These are phyloP conservation scores for Ilex aquifolium DNA, from an alignment of 257 asterid species.

Conservation along the genomic window DNA sequence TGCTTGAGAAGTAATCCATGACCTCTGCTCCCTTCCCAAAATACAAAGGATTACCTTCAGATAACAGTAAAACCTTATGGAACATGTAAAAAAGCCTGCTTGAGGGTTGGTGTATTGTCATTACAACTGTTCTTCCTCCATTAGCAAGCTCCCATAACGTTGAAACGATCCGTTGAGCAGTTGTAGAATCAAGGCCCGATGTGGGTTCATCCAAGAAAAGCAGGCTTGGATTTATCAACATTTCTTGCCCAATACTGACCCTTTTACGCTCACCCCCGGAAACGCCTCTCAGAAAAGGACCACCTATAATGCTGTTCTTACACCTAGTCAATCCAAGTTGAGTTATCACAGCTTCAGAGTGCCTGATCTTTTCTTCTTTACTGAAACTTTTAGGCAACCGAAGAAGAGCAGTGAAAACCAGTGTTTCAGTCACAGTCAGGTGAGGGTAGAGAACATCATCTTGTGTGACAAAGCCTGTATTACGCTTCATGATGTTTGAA, in stretches of 20 bases:
- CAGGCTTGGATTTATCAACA: conserved; percentile 74
- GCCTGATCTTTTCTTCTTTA: conserved; percentile 30
- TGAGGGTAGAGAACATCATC: conserved; percentile 74
- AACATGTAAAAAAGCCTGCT: conserved; percentile 71
- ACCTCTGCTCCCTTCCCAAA: conserved; percentile 49
- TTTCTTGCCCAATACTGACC: conserved; percentile 82
- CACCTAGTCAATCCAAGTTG: conserved; percentile 60
- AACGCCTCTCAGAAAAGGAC: conserved; percentile 41
- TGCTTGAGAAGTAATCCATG: conserved; percentile 46
- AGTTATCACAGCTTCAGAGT: conserved; percentile 45
- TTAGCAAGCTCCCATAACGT: conserved; percentile 52
- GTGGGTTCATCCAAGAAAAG: conserved; percentile 82
- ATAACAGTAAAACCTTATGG: conserved; percentile 60
- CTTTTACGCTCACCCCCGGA: conserved; percentile 84
- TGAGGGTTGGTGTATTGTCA: conserved; percentile 89
- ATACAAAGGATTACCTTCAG: conserved; percentile 66
- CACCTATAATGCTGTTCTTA: conserved; percentile 49
- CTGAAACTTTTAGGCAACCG: conserved; percentile 47
- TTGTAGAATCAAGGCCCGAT: conserved; percentile 78
- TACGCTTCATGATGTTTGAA: conserved; percentile 49
- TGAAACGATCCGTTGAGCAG: conserved; percentile 63
- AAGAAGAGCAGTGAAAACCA: conserved; percentile 60
- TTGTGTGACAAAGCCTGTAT: conserved; percentile 83
- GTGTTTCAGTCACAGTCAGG: conserved; percentile 68
- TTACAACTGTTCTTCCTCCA: conserved; percentile 63